Conservation (phyloP, 1,284 basidiomycete species). For the Ceratorhiza oryzae-sativae region DNA sequence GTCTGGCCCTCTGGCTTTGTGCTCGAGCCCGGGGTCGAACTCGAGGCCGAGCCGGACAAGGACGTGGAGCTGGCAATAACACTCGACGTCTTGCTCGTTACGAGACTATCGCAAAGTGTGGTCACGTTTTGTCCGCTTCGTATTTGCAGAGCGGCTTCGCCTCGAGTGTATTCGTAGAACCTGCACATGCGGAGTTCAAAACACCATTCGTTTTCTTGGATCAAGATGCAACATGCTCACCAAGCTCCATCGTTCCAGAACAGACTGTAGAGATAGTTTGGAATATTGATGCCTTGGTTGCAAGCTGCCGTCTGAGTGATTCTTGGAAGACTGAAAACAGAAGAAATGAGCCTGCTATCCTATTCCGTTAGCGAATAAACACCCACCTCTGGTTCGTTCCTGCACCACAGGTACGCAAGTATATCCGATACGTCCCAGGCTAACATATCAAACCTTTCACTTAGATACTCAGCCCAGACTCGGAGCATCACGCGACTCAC, state of each 20-base stretch:
- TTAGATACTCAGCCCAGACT: not conserved
- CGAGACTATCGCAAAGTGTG: not conserved
- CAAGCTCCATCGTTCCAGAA: constrained; percentile 9
- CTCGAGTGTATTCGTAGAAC: constrained; percentile 4
- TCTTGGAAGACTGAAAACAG: not conserved
- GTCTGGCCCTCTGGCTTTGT: not conserved
- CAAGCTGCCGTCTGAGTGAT: constrained; percentile 1
- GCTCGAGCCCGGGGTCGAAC: no score
- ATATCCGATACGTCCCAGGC: not conserved
- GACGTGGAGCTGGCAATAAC: no score
- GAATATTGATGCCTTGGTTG: constrained; percentile 11
- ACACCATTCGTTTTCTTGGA: not conserved
- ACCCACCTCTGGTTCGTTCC: not conserved
- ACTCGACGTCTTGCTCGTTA: not conserved
- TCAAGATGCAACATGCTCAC: not conserved
- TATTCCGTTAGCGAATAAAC: not conserved
- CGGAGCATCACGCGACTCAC: not conserved
- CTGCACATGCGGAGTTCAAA: not conserved
- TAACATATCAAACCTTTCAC: not conserved
- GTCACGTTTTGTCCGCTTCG: not conserved
- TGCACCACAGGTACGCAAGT: not conserved
- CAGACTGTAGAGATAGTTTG: not conserved
- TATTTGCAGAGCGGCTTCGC: not conserved
- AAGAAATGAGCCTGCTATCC: not conserved
- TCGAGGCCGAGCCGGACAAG: no score